Evolutionary conservation across 2,329 filamentous ascomycete genomes (phyloP), one percentile per base, ranked within the genome.

Genomic region (Beauveria varroae): DNA sequence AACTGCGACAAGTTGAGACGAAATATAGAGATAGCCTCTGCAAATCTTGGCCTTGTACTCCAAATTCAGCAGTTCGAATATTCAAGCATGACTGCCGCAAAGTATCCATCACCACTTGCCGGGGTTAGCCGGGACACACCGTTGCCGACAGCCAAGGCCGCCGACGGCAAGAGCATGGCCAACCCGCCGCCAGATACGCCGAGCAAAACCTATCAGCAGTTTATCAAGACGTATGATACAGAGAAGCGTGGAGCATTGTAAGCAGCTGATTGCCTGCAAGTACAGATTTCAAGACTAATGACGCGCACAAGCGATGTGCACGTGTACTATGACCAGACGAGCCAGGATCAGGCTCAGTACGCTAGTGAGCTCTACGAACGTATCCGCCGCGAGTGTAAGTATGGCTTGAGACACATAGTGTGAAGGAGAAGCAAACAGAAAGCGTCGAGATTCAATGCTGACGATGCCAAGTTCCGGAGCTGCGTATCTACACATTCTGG

Each of bases 401-500:
- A 16, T 37, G 18, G 9, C 26, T 12, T 10, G 20, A 8, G 22
- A 18, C 28, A 3, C 7, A 30, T 12, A 1, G 20, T n/a, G 22
- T 10, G 18, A 24, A 41, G 22, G 12, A 26, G 22, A 37, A 20
- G 12, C 16, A 28, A 22, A 16, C 10, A 49, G 14, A 49, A 20
- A 8, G 26, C 50, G 30, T 20, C 50, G 37, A n/a, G 12, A 3
- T 64, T 8, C 53, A 8, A 28, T 10, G 43, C 54, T 63, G 34
- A 61, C 10, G 37, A 47, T 58, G 56, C 56, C 20, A 63, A 92
- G 89, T 96, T 69, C 91, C 92, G 9, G 92, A 96, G 71, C 79
- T 96, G 20, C 83, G 91, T 59, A 88, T 96, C 67, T 96, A 96
- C 72, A 79, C 74, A 16, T 78, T 96, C 65, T 96, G 85, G 83